Base-by-base conservation (phyloP, 306 rosid species). In the Alnus rubra region DNA sequence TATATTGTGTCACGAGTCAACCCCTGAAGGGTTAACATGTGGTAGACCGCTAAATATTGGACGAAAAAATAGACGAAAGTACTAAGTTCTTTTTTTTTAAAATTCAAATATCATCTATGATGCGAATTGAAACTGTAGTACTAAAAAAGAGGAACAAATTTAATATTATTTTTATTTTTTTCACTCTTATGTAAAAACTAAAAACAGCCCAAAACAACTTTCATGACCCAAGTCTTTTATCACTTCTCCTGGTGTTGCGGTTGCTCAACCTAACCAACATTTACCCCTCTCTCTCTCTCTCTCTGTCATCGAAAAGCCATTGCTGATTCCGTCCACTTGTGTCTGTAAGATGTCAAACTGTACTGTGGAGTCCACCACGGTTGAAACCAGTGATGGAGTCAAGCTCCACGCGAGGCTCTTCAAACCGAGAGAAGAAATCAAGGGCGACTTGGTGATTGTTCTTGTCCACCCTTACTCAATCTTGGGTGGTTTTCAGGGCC, bases 401-500 rank as follows among this genome's bases (percentile, higher is more conserved):
- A 91, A 96, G 86, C 93, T 96, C 73, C 81, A 84, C 56, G 68
- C 94, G 13, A 80, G 90, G 82, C 65, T 93, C 47, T 96, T 93
- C 91, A 90, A 87, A 58, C 89, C 97, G 44, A 69, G 9, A 31
- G 88, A 50, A 49, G 90, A 78, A 18, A 64, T 33, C 50, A 74
- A 49, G 11, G 78, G 11, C 11, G 67, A 75, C 58, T 76, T 86
- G 19, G 99, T 28, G n/a, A 85, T 90, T 37, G 91, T 91, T 83
- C 85, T 96, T 60, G 97, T 96, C 14, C 99, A 96, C 75, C 99
- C 99, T 0, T 93, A 86, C 79, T 88, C 99, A n/a, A n/a, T 96
- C 44, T 30, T 96, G 37, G 97, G 99, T 13, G 99, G 98, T 9
- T 93, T 87, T 9, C 99, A 93, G 74, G 98, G 90, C 49, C 96